Percentiles rank a stretch among this genome's conserved stretches.
Conservation (phyloP, 306 rosid species). For the Boehmeria nivea region DNA sequence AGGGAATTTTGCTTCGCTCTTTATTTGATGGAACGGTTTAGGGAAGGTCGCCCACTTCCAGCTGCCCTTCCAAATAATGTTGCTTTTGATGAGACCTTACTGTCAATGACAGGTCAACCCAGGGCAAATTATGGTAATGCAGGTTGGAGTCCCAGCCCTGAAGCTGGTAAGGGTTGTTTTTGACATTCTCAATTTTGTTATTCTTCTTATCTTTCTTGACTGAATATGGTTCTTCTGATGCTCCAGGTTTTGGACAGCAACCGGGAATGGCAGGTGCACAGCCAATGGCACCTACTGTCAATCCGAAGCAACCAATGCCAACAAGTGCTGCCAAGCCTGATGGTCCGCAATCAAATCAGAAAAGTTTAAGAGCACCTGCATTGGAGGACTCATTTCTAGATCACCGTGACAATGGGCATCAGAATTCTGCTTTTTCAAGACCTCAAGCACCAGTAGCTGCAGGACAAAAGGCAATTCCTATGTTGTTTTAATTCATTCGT, state of each 20-base stretch:
- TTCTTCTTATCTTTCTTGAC: conserved; percentile 13
- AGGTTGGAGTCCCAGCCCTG: conserved; percentile 61
- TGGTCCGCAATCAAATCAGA: conserved; percentile 47
- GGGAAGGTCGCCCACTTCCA: conserved; percentile 92
- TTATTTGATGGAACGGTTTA: conserved; percentile 85
- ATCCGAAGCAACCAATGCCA: conserved; percentile 49
- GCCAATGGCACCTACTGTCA: conserved; percentile 41
- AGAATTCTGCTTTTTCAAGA: conserved; percentile 17
- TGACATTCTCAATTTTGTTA: conserved; percentile 7
- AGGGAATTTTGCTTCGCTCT: conserved; percentile 91
- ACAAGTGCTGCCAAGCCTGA: conserved; percentile 36
- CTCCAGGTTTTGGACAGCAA: conserved; percentile 73
- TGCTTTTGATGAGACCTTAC: conserved; percentile 62
- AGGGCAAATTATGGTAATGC: conserved; percentile 52
- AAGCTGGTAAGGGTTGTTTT: conserved; percentile 28
- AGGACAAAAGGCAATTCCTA: conserved; percentile 48
- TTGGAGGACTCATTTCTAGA: conserved; percentile 53
- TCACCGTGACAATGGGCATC: conserved; percentile 40
- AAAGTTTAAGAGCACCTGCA: conserved; percentile 41
- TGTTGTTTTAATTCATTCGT: conserved; percentile 22
- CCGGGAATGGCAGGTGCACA: conserved; percentile 53
- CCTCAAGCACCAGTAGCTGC: conserved; percentile 35
- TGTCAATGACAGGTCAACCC: conserved; percentile 79
- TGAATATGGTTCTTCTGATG: not conserved
- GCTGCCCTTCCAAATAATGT: conserved; percentile 65